Evolutionary conservation across 2,329 filamentous ascomycete species (phyloP), one percentile per base, ranked within the genome.

Genomic region (Purpureocillium takamizusanense): DNA sequence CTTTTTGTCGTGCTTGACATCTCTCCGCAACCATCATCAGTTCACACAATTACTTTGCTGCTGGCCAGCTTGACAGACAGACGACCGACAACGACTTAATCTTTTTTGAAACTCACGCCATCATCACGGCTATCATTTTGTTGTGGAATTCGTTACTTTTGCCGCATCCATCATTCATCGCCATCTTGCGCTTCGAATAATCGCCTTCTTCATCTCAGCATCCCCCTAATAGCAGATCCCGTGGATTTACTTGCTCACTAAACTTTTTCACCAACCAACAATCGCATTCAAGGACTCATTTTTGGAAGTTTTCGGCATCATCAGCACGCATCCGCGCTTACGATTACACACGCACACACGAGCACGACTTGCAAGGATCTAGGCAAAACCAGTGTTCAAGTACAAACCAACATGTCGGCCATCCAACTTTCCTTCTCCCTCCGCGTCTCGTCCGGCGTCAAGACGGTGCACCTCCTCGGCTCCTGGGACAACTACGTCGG

Each of bases 401-500:
- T 40, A 1, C 30, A 33, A 41, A 36, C 57, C 63, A 81, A 61
- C 70, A 94, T 94, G 87, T 82, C 89, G 66, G 74, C 87, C 62
- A 81, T 92, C 67, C 90, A 95, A 70, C 82, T 95, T 53, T 90
- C 88, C 61, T 97, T 97, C 72, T 83, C 84, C 65, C 86, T 97
- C 65, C 87, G 89, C 72, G 94, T 94, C 63, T 95, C 89, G 60
- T 81, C 86, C 61, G 87, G 88, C 69, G 87, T 94, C 76, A 95
- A 95, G 80, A 90, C 89, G 58, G 90, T 95, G 61, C 90, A 97
- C 63, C 76, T 98, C 52, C 83, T 97, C 67, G 90, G 90, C 57
- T 97, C 90, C 51, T 98, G 90, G 90, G 92, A 98, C 74, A 86
- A 86, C 74, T 98, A 98, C 77, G 74, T 78, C 52, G 86, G 87